Evolutionary conservation across 768 basidiomycete genomes (phyloP).

Genomic region (Leucocoprinus birnbaumii): DNA sequence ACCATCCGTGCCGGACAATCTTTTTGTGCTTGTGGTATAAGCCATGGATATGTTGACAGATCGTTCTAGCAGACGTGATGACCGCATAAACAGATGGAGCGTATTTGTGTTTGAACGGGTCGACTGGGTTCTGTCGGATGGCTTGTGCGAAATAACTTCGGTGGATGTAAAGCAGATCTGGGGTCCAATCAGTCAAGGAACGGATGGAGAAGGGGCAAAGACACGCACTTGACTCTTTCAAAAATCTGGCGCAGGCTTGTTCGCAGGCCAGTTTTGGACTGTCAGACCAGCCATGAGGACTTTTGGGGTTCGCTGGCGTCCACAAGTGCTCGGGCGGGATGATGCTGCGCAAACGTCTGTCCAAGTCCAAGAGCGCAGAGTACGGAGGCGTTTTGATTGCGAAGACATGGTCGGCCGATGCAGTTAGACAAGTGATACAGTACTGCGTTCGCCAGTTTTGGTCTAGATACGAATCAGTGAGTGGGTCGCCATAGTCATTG

Average conservation of each 20-base stretch:
- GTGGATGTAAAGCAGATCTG: constrained; percentile 45
- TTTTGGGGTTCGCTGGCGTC: constrained; percentile 31
- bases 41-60: constrained; percentile 36
- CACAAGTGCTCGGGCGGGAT: constrained; percentile 42
- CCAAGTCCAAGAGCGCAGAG: constrained; percentile 42
- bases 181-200: not conserved
- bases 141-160: constrained; percentile 48
- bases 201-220: not conserved
- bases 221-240: constrained; percentile 44
- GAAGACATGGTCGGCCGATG: constrained; percentile 40
- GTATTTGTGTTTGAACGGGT: constrained; percentile 43
- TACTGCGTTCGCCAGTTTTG: constrained; percentile 46
- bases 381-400: constrained; percentile 36
- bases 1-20: constrained; percentile 36
- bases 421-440: constrained; percentile 40
- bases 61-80: constrained; percentile 39
- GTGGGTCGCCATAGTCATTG: not conserved
- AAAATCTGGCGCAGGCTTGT: constrained; percentile 39
- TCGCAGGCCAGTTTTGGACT: constrained; percentile 34
- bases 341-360: constrained; percentile 50
- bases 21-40: constrained; percentile 34
- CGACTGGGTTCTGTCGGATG: constrained; percentile 34
- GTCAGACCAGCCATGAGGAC: constrained; percentile 36
- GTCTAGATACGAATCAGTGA: constrained; percentile 21
- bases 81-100: constrained; percentile 39